Percentiles rank a stretch among this genome's conserved stretches.
These are phyloP conservation scores for Zygoascus meyerae DNA, from an alignment of 1,139 yeast genomes.

Conservation along the genomic window DNA sequence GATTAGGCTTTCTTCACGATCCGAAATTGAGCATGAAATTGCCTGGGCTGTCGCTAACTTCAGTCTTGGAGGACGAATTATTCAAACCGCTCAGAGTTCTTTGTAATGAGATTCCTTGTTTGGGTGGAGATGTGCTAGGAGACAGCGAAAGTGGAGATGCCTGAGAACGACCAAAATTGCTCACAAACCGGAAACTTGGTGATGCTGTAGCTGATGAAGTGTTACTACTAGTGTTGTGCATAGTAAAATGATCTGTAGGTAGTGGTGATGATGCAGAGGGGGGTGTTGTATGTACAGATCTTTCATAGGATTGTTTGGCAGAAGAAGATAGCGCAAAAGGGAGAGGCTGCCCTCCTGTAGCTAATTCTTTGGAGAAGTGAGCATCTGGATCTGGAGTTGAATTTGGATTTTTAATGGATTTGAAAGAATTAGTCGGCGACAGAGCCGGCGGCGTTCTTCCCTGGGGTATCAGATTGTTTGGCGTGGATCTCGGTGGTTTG, in stretches of 20 bases:
- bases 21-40: conserved; percentile 11
- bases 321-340: background rate
- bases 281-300: too few relatives aligned
- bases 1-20: background rate
- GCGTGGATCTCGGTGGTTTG: background rate
- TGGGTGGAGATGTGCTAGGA: conserved; percentile 1
- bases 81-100: too few relatives aligned
- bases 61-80: background rate
- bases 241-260: background rate
- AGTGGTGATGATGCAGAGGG: too few relatives aligned
- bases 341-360: background rate
- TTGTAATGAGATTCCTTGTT: too few relatives aligned
- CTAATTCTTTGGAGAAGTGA: background rate
- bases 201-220: background rate
- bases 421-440: conserved; percentile 1
- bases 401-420: background rate
- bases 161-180: background rate
- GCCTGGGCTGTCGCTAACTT: background rate
- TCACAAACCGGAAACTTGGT: background rate
- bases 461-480: background rate
- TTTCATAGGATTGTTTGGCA: background rate
- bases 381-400: background rate
- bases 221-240: background rate
- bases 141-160: conserved; percentile 4
- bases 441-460: background rate